Evolutionary conservation across 345 rosid genomes (phyloP), one percentile per base, ranked within the genome.

Genomic region (Moringa oleifera): DNA sequence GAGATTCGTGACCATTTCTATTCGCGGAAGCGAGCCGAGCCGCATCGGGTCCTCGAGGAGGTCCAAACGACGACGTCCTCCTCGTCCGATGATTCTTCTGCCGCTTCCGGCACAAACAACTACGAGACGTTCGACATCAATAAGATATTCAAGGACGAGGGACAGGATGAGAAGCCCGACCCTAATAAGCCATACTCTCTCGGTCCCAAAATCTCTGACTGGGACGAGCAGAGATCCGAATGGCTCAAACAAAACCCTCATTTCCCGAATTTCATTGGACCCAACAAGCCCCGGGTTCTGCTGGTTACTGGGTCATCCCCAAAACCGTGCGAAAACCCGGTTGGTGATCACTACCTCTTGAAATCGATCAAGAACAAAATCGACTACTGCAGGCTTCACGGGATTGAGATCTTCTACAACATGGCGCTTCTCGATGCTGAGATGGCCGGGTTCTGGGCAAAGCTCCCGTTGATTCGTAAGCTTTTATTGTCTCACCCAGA

Each of bases 391-490:
- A 70, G 95, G 52, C 28, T 85, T 2, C 95, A 85, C 54, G 85
- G 84, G n/a, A 78, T 85, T 25, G 87, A 85, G 78, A 77, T 88
- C n/a, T 88, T 88, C 57, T 85, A 88, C 59, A 85, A 81, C 18
- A 83, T 83, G 91, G 91, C 85, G 0, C 46, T 85, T 66, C 72
- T 88, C 0, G 95, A 88, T 59, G 87, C 84, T 5, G 91, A 83
- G 69, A 88, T 85, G 95, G 80, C 89, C 19, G 91, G 89, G 4
- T 83, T 85, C 31, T 88, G 89, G 95, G 87, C 87, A 5, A 88
- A 81, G 76, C 76, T 88, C 6, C 89, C 91, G 0, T 66, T 88
- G 84, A 80, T 88, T 18, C 59, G 91, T 58, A 85, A 80, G 61
- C 56, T 88, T 1, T 33, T 88, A 20, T 23, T 85, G 49, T 83